Conservation (phyloP, 352 stramenopile species). For the Achlya hypogyna region DNA sequence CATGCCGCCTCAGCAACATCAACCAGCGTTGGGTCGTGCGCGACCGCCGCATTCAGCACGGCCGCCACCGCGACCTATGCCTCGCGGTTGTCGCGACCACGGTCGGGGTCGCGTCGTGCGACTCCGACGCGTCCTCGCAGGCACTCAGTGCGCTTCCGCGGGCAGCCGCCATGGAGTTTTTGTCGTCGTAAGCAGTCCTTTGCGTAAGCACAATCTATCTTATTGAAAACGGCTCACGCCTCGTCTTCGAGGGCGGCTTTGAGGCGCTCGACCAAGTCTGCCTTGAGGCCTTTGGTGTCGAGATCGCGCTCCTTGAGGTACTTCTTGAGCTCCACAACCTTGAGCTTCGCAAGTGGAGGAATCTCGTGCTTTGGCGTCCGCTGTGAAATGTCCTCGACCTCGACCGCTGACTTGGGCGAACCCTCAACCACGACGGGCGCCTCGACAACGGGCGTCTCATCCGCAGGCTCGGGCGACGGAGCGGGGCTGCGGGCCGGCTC, state of each 20-base stretch:
- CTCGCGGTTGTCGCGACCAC: neutral
- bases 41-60: neutral
- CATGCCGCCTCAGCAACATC: neutral
- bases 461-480: neutral
- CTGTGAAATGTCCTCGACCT: neutral
- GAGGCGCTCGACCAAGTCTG: slow-evolving; percentile 47
- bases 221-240: slow-evolving; percentile 11
- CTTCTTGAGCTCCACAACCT: slow-evolving; percentile 48
- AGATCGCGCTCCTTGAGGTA: slow-evolving; percentile 62
- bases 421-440: slow-evolving; percentile 1
- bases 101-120: neutral
- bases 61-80: neutral
- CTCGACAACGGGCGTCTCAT: neutral
- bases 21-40: neutral
- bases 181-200: neutral
- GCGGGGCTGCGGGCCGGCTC: neutral
- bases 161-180: neutral
- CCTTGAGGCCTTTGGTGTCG: slow-evolving; percentile 64
- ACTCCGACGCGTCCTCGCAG: neutral
- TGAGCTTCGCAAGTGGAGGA: slow-evolving; percentile 38
- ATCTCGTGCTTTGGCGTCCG: slow-evolving; percentile 21
- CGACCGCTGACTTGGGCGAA: neutral
- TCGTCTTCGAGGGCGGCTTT: slow-evolving; percentile 35
- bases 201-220: neutral
- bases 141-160: neutral